phyloP scores from a whole-genome alignment of 768 basidiomycete species.

The Tubosaeta sp. region DNA sequence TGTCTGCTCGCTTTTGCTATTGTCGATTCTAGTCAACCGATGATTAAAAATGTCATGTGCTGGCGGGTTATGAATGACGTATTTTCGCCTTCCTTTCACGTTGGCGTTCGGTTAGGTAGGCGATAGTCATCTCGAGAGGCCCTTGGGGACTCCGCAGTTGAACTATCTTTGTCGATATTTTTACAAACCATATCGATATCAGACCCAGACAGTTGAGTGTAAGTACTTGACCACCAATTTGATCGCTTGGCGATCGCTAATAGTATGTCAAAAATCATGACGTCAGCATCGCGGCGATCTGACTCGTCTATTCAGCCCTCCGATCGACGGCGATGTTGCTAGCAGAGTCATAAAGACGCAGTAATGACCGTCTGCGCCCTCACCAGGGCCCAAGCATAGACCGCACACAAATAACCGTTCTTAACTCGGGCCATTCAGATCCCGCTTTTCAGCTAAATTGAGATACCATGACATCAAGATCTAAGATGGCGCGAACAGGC shows the following conservation, averaged over 20 bases:
- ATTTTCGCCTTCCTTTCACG: neutral
- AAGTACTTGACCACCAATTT: no score
- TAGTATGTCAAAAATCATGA: neutral
- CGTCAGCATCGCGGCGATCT: neutral
- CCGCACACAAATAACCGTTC: neutral
- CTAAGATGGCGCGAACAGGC: neutral
- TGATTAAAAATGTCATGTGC: neutral
- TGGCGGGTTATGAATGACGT: neutral
- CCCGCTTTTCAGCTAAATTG: slow-evolving; percentile 12
- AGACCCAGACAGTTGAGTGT: neutral
- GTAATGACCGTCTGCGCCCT: neutral
- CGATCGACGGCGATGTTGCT: neutral
- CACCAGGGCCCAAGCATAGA: neutral
- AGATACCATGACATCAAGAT: neutral
- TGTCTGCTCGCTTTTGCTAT: neutral
- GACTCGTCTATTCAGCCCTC: neutral
- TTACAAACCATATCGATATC: neutral
- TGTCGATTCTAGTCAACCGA: neutral
- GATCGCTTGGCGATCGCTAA: neutral
- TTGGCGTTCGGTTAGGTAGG: neutral
- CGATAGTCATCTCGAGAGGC: neutral
- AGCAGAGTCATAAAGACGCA: neutral
- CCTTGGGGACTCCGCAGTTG: neutral
- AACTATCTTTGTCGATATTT: neutral
- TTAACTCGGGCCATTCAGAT: neutral